Conservation (phyloP, 164 flowering plant genomes). For the Macadamia integrifolia region DNA sequence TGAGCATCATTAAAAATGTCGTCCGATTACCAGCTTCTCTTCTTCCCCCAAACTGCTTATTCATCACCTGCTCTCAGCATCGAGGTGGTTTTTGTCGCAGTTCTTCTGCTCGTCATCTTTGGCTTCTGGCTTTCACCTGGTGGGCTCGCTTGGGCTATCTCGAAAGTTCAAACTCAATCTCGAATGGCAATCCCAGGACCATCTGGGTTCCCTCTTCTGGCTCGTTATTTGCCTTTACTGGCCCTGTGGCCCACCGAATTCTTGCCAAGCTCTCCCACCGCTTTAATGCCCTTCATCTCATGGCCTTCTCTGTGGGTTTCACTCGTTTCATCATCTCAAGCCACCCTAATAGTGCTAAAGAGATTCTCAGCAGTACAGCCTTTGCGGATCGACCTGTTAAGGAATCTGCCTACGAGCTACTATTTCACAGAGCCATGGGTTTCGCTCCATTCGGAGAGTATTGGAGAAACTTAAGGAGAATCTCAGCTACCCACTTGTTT, state of each 20-base stretch:
- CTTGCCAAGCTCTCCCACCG: constrained; percentile 25
- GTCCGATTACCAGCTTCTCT: neutral
- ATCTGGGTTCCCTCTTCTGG: constrained; percentile 56
- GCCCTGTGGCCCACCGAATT: constrained; percentile 29
- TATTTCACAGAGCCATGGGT: constrained; percentile 60
- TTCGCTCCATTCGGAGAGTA: constrained; percentile 59
- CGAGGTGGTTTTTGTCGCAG: constrained; percentile 14
- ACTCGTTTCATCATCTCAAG: constrained; percentile 47
- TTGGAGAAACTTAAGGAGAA: constrained; percentile 53
- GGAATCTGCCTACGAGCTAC: constrained; percentile 54
- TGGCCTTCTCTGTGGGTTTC: constrained; percentile 54
- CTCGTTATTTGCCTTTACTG: constrained; percentile 31
- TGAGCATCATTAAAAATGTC: neutral
- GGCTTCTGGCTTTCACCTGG: constrained; percentile 49
- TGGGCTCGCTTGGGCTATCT: constrained; percentile 71
- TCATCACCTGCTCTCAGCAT: constrained; percentile 8
- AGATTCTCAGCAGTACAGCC: constrained; percentile 39
- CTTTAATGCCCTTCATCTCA: constrained; percentile 21
- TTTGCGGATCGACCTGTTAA: constrained; percentile 60
- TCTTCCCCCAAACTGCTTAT: constrained; percentile 10
- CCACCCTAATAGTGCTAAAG: constrained; percentile 42
- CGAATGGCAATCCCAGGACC: constrained; percentile 52
- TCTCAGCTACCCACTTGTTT: constrained; percentile 46
- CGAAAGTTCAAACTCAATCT: constrained; percentile 11
- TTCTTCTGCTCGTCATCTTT: constrained; percentile 25